Evolutionary conservation across 225 moss, liverwort and hornwort genomes (phyloP).

Genomic region (Marchantia paleacea): DNA sequence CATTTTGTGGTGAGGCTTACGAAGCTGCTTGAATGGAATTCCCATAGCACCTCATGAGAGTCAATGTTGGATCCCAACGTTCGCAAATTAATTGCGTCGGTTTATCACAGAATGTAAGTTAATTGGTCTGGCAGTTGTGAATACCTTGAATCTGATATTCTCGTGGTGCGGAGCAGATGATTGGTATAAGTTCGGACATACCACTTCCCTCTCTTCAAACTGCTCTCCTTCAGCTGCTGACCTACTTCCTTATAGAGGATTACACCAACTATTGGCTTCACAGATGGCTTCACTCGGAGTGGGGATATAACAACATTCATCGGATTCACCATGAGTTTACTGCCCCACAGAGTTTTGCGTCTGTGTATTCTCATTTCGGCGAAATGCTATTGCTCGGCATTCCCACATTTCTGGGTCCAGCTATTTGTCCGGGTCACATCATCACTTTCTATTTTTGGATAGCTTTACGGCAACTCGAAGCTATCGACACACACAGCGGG

Average conservation of each 20-base stretch:
- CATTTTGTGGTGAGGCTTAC: too few relatives aligned
- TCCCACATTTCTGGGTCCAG: slow-evolving; percentile 42
- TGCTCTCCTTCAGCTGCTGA: slow-evolving; percentile 30
- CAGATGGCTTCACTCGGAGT: slow-evolving; percentile 53
- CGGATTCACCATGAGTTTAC: slow-evolving; percentile 42
- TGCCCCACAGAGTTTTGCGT: slow-evolving; percentile 46
- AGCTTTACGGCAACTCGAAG: slow-evolving; percentile 45
- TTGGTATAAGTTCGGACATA: slow-evolving; percentile 37
- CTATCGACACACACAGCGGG: slow-evolving; percentile 55
- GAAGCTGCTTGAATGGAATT: too few relatives aligned
- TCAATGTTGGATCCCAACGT: too few relatives aligned
- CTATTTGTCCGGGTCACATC: slow-evolving; percentile 49
- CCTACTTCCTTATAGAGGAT: slow-evolving; percentile 51
- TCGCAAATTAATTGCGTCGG: too few relatives aligned
- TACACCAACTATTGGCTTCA: slow-evolving; percentile 52
- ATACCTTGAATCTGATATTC: slow-evolving; percentile 18
- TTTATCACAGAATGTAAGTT: too few relatives aligned
- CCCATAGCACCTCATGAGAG: too few relatives aligned
- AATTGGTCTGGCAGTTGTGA: background rate
- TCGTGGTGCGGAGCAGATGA: slow-evolving; percentile 45
- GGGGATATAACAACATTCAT: slow-evolving; percentile 51
- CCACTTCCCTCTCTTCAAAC: slow-evolving; percentile 36
- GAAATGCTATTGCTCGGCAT: slow-evolving; percentile 44
- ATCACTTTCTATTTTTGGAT: slow-evolving; percentile 52
- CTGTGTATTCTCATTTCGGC: slow-evolving; percentile 34